Percentiles rank a stretch among this genome's conserved stretches.
phyloP scores from a whole-genome alignment of 106 monocot species.

The Alisma plantagoaquatica region DNA sequence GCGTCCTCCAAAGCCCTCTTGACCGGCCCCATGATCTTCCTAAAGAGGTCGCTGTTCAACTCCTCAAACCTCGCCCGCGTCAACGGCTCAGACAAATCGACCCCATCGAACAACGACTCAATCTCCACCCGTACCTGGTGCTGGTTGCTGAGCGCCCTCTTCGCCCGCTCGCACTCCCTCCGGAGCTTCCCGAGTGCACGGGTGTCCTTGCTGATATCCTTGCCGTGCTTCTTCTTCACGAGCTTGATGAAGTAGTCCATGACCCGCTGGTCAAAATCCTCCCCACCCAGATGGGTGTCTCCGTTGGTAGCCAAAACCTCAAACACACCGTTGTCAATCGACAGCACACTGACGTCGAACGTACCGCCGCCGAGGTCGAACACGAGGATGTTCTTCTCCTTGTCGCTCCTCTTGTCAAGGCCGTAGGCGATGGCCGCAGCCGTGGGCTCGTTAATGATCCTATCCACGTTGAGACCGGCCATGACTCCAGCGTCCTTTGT shows the following conservation, averaged over 20 bases:
- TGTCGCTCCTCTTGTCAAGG: constrained; percentile 17
- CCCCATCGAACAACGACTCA: constrained; percentile 10
- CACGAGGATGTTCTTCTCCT: constrained; percentile 19
- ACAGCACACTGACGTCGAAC: constrained; percentile 13
- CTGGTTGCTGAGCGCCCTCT: constrained; percentile 15
- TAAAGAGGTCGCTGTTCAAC: constrained; percentile 15
- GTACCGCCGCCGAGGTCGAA: constrained; percentile 16
- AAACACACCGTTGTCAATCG: constrained; percentile 16
- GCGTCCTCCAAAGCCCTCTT: constrained; percentile 24
- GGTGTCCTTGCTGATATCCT: constrained; percentile 19
- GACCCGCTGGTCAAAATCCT: constrained; percentile 15
- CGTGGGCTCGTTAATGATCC: constrained; percentile 26
- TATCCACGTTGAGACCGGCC: constrained; percentile 17
- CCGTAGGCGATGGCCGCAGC: constrained; percentile 27
- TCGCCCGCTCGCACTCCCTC: constrained; percentile 13
- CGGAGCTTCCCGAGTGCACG: constrained; percentile 9
- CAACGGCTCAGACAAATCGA: constrained; percentile 16
- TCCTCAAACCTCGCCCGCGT: constrained; percentile 17
- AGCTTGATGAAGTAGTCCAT: constrained; percentile 16
- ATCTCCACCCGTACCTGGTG: constrained; percentile 19
- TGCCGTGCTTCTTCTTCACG: constrained; percentile 22
- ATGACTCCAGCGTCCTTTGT: constrained; percentile 28
- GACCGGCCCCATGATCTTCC: constrained; percentile 13
- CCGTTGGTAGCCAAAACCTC: constrained; percentile 22
- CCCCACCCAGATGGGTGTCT: constrained; percentile 19